Evolutionary conservation across 83 land plant genomes (phyloP).

Genomic region (Picea abies): DNA sequence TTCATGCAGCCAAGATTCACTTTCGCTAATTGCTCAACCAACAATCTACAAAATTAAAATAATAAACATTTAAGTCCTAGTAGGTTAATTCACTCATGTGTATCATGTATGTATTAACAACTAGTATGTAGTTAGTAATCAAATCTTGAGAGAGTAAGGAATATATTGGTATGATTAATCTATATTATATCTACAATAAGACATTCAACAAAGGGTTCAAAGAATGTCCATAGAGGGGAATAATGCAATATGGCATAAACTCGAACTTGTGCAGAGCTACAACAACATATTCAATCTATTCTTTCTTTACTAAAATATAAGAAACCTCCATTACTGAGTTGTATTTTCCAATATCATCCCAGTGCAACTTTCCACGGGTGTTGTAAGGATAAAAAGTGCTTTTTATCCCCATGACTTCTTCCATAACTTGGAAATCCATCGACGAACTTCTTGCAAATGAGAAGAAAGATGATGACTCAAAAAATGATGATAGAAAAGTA

Average conservation of each 20-base stretch:
- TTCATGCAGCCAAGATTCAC: too few species aligned
- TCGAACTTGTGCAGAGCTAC: slow-evolving; percentile 59
- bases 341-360: slow-evolving; percentile 19
- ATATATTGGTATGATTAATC: not conserved
- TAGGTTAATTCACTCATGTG: not conserved
- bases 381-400: slow-evolving; percentile 62
- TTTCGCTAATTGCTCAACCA: slow-evolving; percentile 70
- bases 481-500: slow-evolving; percentile 47
- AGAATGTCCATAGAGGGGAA: not conserved
- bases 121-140: too few species aligned
- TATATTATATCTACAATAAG: not conserved
- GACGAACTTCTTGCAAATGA: slow-evolving; percentile 50
- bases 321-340: slow-evolving; percentile 67
- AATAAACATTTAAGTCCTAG: not conserved
- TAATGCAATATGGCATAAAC: slow-evolving; percentile 26
- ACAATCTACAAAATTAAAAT: slow-evolving; percentile 38
- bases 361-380: slow-evolving; percentile 51
- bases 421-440: slow-evolving; percentile 32
- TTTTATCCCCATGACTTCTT: slow-evolving; percentile 39
- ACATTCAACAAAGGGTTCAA: not conserved
- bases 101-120: not conserved
- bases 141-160: not conserved
- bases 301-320: slow-evolving; percentile 79
- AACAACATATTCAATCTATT: slow-evolving; percentile 87
- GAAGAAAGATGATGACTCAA: slow-evolving; percentile 48